Conservation (phyloP, 768 basidiomycete genomes). For the Pleurotus djamor region DNA sequence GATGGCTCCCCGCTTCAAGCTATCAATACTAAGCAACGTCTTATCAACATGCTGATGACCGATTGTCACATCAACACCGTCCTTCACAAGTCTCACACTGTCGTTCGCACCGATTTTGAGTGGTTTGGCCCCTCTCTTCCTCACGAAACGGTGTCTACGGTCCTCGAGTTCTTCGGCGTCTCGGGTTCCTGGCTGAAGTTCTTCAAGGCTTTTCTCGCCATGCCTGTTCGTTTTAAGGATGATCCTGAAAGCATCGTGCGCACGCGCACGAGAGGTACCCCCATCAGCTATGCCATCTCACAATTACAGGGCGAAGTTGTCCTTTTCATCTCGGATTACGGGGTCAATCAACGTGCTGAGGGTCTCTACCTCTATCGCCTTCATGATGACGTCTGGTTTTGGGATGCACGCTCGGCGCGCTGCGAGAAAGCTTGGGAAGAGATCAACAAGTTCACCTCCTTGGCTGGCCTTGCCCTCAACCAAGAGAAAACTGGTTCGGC, state of each 20-base stretch:
- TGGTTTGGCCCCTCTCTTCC: conserved; percentile 45
- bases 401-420: conserved; percentile 27
- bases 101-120: conserved; percentile 38
- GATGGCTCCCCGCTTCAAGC: conserved; percentile 16
- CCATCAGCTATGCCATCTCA: conserved; percentile 38
- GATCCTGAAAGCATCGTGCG: conserved; percentile 21
- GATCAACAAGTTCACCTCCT: conserved; percentile 37
- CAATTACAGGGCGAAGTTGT: conserved; percentile 38
- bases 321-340: conserved; percentile 45
- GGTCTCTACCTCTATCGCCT: conserved; percentile 42
- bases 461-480: conserved; percentile 41
- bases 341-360: conserved; percentile 39
- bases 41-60: conserved; percentile 37
- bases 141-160: conserved; percentile 34
- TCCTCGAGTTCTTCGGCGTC: conserved; percentile 37
- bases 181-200: conserved; percentile 28
- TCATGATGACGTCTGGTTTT: conserved; percentile 47
- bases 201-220: conserved; percentile 31
- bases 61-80: conserved; percentile 37
- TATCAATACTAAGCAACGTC: conserved; percentile 31
- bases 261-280: conserved; percentile 37
- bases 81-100: conserved; percentile 28
- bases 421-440: conserved; percentile 36
- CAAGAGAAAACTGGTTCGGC: conserved; percentile 38
- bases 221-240: conserved; percentile 29